These are phyloP conservation scores for Macadamia integrifolia DNA, from an alignment of 164 flowering plant species.

Conservation along the genomic window DNA sequence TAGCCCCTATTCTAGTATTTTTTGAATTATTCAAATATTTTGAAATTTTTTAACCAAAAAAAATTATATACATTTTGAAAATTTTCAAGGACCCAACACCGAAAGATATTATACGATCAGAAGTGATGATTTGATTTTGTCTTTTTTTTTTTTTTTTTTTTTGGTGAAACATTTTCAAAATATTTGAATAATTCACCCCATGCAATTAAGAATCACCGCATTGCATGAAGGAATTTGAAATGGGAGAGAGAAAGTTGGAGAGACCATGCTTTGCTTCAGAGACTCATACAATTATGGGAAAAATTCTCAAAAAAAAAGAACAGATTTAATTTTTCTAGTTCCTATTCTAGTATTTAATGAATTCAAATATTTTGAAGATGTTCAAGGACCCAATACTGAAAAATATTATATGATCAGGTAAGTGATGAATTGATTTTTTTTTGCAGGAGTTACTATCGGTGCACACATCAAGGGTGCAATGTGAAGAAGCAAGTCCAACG, in stretches of 20 bases:
- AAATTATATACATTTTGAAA: not conserved
- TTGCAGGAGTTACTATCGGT: conserved; percentile 65
- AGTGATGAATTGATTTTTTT: not conserved
- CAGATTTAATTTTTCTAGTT: no score
- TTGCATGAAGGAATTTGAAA: no score
- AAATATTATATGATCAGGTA: not conserved
- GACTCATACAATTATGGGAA: no score
- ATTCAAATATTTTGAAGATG: not conserved
- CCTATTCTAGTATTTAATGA: not conserved
- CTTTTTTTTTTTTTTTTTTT: not conserved
- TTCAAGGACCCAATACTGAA: not conserved
- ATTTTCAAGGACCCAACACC: not conserved
- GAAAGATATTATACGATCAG: not conserved
- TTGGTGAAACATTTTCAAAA: no score
- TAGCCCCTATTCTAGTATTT: not conserved
- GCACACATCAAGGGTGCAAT: conserved; percentile 64
- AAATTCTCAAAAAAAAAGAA: no score
- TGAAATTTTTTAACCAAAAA: no score
- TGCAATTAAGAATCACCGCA: no score
- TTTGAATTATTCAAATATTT: not conserved
- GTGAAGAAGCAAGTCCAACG: conserved; percentile 85
- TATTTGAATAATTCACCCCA: no score
- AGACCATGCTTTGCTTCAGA: no score
- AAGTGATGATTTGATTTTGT: not conserved
- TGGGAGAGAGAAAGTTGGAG: no score